These are phyloP conservation scores for Houttuynia cordata DNA, from an alignment of 164 flowering plant genomes.

Conservation along the genomic window DNA sequence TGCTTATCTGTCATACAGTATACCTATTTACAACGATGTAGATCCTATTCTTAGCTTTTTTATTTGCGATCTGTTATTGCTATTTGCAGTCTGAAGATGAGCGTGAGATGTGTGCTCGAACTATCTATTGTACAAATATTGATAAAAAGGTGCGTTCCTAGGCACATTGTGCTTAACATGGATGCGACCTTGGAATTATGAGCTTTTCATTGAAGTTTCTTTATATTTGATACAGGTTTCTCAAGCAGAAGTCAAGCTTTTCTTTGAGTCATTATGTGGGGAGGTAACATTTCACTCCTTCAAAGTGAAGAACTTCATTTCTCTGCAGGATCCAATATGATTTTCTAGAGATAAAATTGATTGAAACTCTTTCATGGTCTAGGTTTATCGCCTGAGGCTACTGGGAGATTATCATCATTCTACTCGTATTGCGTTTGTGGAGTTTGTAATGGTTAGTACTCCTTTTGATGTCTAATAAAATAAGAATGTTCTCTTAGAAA, in stretches of 20 bases:
- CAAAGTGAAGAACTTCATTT: not conserved
- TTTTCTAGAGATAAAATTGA: not conserved
- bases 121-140: constrained; percentile 79
- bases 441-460: constrained; percentile 52
- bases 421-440: constrained; percentile 82
- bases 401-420: constrained; percentile 74
- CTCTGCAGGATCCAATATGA: not conserved
- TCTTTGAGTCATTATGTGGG: constrained; percentile 72
- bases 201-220: not conserved
- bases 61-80: constrained; percentile 3
- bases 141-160: constrained; percentile 62
- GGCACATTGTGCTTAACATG: constrained; percentile 3
- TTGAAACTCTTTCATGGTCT: constrained; percentile 8
- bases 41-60: not conserved
- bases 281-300: constrained; percentile 36
- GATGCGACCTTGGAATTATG: not conserved
- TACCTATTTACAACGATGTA: not conserved
- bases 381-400: constrained; percentile 72
- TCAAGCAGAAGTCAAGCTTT: constrained; percentile 64
- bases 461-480: not conserved
- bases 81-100: constrained; percentile 60
- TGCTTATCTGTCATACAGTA: not conserved
- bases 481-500: not conserved
- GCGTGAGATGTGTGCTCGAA: constrained; percentile 81
- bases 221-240: constrained; percentile 32